Evolutionary conservation across 2,329 filamentous ascomycete species (phyloP).

Genomic region (Phyllosticta capitalensis): DNA sequence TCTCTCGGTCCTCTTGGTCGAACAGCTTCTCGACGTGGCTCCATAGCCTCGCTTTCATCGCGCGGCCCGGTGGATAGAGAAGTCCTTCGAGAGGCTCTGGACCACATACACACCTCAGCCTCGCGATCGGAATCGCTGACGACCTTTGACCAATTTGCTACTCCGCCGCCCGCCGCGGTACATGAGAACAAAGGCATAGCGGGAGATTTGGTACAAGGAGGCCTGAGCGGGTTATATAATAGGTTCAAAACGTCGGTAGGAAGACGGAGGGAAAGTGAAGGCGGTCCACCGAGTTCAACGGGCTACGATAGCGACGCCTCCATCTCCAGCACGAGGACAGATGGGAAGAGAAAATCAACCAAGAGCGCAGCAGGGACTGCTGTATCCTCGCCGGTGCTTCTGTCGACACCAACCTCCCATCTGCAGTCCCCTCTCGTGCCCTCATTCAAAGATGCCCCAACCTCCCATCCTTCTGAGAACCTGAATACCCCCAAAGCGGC

Average conservation of each 20-base stretch:
- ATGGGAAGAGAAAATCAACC: conserved; percentile 11
- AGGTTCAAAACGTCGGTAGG: conserved; percentile 76
- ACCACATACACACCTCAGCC: conserved; percentile 83
- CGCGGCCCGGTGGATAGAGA: conserved; percentile 16
- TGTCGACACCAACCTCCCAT: conserved; percentile 27
- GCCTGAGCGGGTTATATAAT: conserved; percentile 81
- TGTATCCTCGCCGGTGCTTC: conserved; percentile 27
- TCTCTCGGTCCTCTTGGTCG: conserved; percentile 19
- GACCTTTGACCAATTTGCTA: conserved; percentile 86
- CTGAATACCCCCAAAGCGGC: conserved; percentile 17
- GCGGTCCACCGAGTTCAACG: conserved; percentile 25
- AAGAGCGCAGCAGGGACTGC: conserved; percentile 23
- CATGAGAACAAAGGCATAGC: conserved; percentile 61
- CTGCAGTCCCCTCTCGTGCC: conserved; percentile 30
- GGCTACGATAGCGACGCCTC: conserved; percentile 23
- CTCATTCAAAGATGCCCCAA: conserved; percentile 25
- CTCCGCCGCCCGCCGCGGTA: conserved; percentile 51
- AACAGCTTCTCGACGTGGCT: conserved; percentile 25
- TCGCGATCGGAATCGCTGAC: conserved; percentile 77
- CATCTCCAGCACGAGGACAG: conserved; percentile 17
- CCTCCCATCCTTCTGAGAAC: conserved; percentile 15
- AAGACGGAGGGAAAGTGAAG: conserved; percentile 48
- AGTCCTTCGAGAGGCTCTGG: conserved; percentile 39
- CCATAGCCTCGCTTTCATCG: conserved; percentile 30
- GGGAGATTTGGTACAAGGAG: conserved; percentile 70